Base-by-base conservation (phyloP, 805 yeast genomes). In the Ogataea philodendri region DNA sequence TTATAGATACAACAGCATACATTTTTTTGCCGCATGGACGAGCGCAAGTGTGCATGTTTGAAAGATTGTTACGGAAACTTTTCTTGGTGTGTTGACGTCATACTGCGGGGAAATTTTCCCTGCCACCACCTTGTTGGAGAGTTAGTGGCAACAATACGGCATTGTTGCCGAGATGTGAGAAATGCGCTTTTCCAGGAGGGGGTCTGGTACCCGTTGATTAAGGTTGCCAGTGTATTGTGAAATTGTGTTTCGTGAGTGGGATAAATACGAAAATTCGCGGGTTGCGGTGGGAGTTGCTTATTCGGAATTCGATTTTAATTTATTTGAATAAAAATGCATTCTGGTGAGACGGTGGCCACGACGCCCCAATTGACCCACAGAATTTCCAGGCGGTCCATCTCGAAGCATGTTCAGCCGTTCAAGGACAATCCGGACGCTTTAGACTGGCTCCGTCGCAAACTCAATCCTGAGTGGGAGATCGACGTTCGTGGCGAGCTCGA, bases 381-480 rank as follows among this genome's bases (percentile, higher is more conserved):
- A 20, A 39, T 57, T 15, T 55, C 60, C 7, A 43, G 60, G 25
- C 30, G 62, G 30, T 57, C 62, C 3, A 53, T 55, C 5, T 54
- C 62, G 4, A 52, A 50, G 30, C 60, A 55, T 37, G 37, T 34
- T 2, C 48, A 45, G 28, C 46, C 45, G 10, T 31, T 24, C 8
- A 30, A 42, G 15, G 32, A 42, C n/a, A 34, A 30, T 7, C 29
- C 27, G 3, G 35, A 37, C 26, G 43, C 35, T 16, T 20, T 32
- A n/a, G 35, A 27, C 13, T 21, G 35, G 21, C 36, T 54, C 36
- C 48, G 47, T 19, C 15, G 20, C 11, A 42, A 44, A 10, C 37
- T 59, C 24, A 43, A 44, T 5, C 58, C 62, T 4, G 62, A 56
- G 35, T 49, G 55, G 54, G 60, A 57, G 36, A 46, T 54, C 10